Evolutionary conservation across 805 yeast genomes (phyloP).

Genomic region (Lipomyces oligophaga): DNA sequence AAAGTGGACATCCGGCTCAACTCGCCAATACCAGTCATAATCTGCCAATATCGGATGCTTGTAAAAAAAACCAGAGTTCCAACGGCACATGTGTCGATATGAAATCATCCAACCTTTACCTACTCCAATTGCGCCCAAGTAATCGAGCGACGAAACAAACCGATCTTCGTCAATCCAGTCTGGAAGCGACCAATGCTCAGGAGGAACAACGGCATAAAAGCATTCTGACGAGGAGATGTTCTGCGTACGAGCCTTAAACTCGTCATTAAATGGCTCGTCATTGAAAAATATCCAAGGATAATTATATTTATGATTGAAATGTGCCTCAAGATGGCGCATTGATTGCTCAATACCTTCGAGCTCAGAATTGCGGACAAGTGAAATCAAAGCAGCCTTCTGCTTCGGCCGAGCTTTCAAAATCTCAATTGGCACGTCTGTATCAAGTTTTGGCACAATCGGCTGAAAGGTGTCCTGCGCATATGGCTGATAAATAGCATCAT

Average conservation of each 20-base stretch:
- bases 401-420: slow-evolving; percentile 21
- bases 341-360: slow-evolving; percentile 55
- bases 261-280: slow-evolving; percentile 58
- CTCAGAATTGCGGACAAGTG: slow-evolving; percentile 68
- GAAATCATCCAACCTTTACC: slow-evolving; percentile 60
- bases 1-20: slow-evolving; percentile 78
- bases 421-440: slow-evolving; percentile 22
- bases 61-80: slow-evolving; percentile 70
- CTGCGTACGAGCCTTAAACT: slow-evolving; percentile 53
- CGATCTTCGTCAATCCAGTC: slow-evolving; percentile 50
- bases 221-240: slow-evolving; percentile 55
- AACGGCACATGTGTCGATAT: slow-evolving; percentile 78
- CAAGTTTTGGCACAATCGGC: slow-evolving; percentile 22
- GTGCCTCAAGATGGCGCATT: slow-evolving; percentile 58
- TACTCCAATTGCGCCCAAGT: slow-evolving; percentile 40
- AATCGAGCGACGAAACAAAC: slow-evolving; percentile 27
- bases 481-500: slow-evolving; percentile 25
- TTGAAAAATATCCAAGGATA: slow-evolving; percentile 82
- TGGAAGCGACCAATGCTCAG: slow-evolving; percentile 69
- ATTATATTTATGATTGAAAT: slow-evolving; percentile 59
- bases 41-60: slow-evolving; percentile 57
- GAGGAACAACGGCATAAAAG: slow-evolving; percentile 55
- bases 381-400: slow-evolving; percentile 42
- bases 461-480: slow-evolving; percentile 22
- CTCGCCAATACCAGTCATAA: slow-evolving; percentile 78